These are phyloP conservation scores for Cladophialophora psammophila DNA, from an alignment of 2,329 filamentous ascomycete species.

Conservation along the genomic window DNA sequence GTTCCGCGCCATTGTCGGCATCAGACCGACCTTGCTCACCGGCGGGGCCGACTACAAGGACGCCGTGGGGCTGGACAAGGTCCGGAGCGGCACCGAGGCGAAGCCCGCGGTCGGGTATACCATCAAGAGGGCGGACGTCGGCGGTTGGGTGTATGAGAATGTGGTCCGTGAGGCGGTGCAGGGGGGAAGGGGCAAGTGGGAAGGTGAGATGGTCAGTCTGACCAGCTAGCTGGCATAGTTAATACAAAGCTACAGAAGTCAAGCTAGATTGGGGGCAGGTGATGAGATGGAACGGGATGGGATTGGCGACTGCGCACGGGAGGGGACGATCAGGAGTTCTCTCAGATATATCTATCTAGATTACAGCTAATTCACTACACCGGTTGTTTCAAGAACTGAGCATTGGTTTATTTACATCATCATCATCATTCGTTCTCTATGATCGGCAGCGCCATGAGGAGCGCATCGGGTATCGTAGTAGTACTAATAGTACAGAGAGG, in stretches of 20 bases:
- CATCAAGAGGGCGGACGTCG: constrained; percentile 48
- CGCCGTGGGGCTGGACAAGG: constrained; percentile 41
- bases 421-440: constrained; percentile 16
- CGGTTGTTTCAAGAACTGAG: too few species aligned
- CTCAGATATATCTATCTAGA: too few species aligned
- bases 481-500: constrained; percentile 8
- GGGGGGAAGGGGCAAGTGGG: constrained; percentile 30
- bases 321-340: too few species aligned
- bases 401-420: constrained; percentile 9
- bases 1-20: constrained; percentile 41
- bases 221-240: constrained; percentile 25
- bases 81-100: constrained; percentile 43
- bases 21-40: constrained; percentile 47
- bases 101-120: constrained; percentile 46
- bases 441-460: constrained; percentile 15
- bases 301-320: not conserved
- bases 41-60: constrained; percentile 37
- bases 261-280: too few species aligned
- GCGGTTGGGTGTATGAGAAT: constrained; percentile 46
- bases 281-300: not conserved
- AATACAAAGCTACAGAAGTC: not conserved
- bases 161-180: constrained; percentile 34
- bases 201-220: constrained; percentile 41
- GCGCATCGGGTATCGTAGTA: constrained; percentile 14
- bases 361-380: too few species aligned